Conservation (phyloP, 441 rosid species). For the Erodium trifolium region DNA sequence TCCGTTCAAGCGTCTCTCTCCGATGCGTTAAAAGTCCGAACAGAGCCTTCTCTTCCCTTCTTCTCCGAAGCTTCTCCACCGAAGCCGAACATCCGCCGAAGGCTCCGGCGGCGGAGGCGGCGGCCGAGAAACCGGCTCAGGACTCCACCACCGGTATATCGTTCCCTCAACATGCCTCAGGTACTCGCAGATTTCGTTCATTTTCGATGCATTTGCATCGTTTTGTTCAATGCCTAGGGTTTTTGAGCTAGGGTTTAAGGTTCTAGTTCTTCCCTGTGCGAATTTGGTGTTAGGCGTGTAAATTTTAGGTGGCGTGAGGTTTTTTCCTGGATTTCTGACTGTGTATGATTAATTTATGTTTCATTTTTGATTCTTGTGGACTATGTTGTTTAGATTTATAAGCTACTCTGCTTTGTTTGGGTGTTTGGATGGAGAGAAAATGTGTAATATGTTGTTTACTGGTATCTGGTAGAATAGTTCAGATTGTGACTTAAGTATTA, state of each 20-base stretch:
- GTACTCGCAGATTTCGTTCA: background rate
- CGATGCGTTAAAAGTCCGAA: slow-evolving; percentile 19
- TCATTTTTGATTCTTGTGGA: background rate
- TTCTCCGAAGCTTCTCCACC: slow-evolving; percentile 43
- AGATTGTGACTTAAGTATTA: background rate
- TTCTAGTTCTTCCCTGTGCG: background rate
- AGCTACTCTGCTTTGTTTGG: background rate
- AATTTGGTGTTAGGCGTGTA: background rate
- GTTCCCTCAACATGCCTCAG: slow-evolving; percentile 12
- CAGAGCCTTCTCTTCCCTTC: slow-evolving; percentile 18
- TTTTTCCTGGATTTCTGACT: background rate
- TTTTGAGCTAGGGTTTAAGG: slow-evolving; percentile 7
- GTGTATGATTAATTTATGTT: background rate
- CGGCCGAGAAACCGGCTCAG: slow-evolving; percentile 1
- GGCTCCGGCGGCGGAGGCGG: slow-evolving; percentile 19
- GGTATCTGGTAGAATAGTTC: background rate
- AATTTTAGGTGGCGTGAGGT: background rate
- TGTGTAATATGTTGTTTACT: background rate
- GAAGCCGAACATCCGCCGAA: slow-evolving; percentile 33
- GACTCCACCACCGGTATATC: slow-evolving; percentile 28
- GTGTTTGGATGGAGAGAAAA: background rate
- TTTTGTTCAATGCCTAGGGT: background rate
- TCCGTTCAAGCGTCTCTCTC: slow-evolving; percentile 30
- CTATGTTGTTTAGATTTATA: background rate
- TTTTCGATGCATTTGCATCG: background rate